Conservation (phyloP, 768 basidiomycete species). For the Tubosaeta sp. region DNA sequence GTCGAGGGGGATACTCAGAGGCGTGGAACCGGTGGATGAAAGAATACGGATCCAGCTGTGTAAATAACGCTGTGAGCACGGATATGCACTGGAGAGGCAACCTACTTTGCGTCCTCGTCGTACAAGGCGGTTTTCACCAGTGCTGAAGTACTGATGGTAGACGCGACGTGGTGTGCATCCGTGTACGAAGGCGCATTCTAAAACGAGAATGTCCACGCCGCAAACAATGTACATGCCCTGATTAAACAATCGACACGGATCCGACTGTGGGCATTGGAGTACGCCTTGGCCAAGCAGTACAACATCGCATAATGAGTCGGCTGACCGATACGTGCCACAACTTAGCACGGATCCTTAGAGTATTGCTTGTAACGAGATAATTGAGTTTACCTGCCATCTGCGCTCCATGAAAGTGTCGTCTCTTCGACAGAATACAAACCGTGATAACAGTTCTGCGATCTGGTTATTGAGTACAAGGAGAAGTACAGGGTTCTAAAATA, state of each 20-base stretch:
- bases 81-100: background rate
- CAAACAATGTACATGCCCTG: slow-evolving; percentile 49
- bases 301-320: no score
- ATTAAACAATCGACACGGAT: slow-evolving; percentile 35
- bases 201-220: background rate
- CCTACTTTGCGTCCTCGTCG: slow-evolving; percentile 92
- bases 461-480: no score
- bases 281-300: no score
- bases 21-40: slow-evolving; percentile 82
- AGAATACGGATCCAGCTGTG: slow-evolving; percentile 94
- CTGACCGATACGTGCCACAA: no score
- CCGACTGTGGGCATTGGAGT: no score
- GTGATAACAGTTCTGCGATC: no score
- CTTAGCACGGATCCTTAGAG: no score
- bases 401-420: no score
- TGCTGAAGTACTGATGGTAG: slow-evolving; percentile 87
- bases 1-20: slow-evolving; percentile 54
- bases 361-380: no score
- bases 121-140: slow-evolving; percentile 95
- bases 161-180: slow-evolving; percentile 89
- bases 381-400: no score
- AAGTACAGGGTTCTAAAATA: no score
- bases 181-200: slow-evolving; percentile 78
- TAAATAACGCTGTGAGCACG: background rate
- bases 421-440: no score